phyloP scores from a whole-genome alignment of 805 yeast species.

The Metschnikowia amazonensis region DNA sequence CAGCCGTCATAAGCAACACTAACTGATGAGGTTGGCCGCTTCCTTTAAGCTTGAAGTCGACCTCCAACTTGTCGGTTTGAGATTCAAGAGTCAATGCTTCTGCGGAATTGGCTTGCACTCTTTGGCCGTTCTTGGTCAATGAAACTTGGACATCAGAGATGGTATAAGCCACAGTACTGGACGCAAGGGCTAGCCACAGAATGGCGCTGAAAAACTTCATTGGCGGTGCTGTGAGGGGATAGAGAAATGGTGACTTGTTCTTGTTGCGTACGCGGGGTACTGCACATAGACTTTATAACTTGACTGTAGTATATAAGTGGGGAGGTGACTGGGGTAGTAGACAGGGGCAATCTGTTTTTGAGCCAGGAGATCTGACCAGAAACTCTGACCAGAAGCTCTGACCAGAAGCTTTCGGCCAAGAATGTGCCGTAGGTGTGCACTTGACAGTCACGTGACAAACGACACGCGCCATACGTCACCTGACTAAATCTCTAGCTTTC shows the following conservation, averaged over 20 bases:
- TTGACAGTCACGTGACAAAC: no score
- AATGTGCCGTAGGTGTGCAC: no score
- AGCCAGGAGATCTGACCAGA: no score
- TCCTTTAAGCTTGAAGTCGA: constrained; percentile 25
- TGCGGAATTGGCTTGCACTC: constrained; percentile 26
- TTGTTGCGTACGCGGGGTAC: neutral
- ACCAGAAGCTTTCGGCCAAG: no score
- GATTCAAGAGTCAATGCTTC: constrained; percentile 28
- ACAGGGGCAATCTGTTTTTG: no score
- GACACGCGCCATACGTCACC: no score
- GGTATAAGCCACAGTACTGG: constrained; percentile 27
- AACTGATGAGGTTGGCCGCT: constrained; percentile 34
- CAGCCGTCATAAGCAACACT: constrained; percentile 27
- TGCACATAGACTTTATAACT: neutral
- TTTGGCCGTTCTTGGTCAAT: constrained; percentile 20
- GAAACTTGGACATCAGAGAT: constrained; percentile 28
- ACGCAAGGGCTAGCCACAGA: constrained; percentile 20
- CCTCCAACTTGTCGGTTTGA: constrained; percentile 29
- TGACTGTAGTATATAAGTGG: no score
- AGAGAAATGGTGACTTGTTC: neutral
- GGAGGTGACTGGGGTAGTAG: no score
- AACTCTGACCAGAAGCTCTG: no score
- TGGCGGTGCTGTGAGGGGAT: neutral
- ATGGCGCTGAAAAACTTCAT: constrained; percentile 22
- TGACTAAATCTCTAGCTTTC: neutral